Conservation (phyloP, 176 grass and related monocot genomes). For the Oryza glumipatula region DNA sequence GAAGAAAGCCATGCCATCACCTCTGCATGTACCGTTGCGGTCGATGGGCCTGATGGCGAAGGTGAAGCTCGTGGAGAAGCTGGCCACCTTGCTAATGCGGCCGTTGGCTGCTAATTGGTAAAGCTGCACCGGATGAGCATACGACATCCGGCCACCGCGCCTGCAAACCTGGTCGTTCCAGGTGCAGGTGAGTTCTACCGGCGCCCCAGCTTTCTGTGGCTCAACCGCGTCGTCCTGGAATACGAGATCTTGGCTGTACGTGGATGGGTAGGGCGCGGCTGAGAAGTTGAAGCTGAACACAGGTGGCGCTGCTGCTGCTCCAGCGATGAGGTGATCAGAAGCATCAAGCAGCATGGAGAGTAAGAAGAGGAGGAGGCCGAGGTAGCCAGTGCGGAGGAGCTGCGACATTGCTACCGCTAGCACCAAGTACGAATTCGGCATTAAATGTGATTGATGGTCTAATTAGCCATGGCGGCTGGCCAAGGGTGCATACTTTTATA, state of each 20-base stretch:
- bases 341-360: too few species aligned
- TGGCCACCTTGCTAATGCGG: not conserved
- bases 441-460: too few species aligned
- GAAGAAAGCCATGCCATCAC: conserved; percentile 25
- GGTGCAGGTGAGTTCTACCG: too few species aligned
- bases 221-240: not conserved
- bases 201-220: not conserved
- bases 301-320: too few species aligned
- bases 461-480: too few species aligned
- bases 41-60: not conserved
- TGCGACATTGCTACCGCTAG: too few species aligned
- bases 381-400: too few species aligned
- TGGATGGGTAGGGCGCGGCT: not conserved
- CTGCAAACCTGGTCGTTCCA: too few species aligned
- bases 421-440: too few species aligned
- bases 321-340: too few species aligned
- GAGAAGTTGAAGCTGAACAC: not conserved
- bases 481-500: too few species aligned
- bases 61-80: conserved; percentile 5
- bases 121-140: not conserved
- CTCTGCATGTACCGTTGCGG: not conserved
- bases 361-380: too few species aligned
- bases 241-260: not conserved
- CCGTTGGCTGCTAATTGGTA: not conserved
- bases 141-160: not conserved